Conservation (phyloP, 1,139 yeast species). For the Candida tunisiensis region DNA sequence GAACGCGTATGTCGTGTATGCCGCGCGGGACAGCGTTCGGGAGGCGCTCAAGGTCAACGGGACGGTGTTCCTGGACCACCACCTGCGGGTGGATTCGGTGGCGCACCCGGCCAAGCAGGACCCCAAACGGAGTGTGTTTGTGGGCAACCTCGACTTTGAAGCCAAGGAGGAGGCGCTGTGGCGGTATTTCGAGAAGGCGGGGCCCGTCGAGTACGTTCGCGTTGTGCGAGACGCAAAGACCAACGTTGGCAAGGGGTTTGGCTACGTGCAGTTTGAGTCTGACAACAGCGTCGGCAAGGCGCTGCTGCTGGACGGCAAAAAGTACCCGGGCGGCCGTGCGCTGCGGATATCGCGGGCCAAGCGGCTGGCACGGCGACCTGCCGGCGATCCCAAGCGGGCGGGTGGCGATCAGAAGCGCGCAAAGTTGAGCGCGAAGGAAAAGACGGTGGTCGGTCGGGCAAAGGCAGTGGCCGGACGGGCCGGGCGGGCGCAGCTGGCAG, state of each 20-base stretch:
- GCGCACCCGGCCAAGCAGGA: constrained; percentile 84
- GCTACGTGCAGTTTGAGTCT: constrained; percentile 83
- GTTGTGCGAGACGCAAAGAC: constrained; percentile 85
- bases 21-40: constrained; percentile 33
- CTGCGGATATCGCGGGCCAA: constrained; percentile 72
- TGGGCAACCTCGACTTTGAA: constrained; percentile 89
- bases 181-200: constrained; percentile 56
- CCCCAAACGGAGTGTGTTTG: constrained; percentile 70
- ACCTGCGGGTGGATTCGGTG: constrained; percentile 80
- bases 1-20: constrained; percentile 78
- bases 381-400: neutral
- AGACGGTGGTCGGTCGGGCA: constrained; percentile 69
- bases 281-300: constrained; percentile 72
- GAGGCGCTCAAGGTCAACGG: constrained; percentile 47
- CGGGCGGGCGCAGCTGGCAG: constrained; percentile 48
- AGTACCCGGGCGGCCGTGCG: constrained; percentile 40
- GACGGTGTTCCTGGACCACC: constrained; percentile 47
- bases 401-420: constrained; percentile 1
- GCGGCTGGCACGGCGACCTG: too few species aligned
- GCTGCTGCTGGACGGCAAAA: constrained; percentile 56
- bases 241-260: constrained; percentile 94
- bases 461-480: constrained; percentile 59
- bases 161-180: constrained; percentile 82
- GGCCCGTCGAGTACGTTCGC: constrained; percentile 75
- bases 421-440: constrained; percentile 26